These are phyloP conservation scores for Lasiodiplodia hormozganensis DNA, from an alignment of 2,329 filamentous ascomycete genomes.

Conservation along the genomic window DNA sequence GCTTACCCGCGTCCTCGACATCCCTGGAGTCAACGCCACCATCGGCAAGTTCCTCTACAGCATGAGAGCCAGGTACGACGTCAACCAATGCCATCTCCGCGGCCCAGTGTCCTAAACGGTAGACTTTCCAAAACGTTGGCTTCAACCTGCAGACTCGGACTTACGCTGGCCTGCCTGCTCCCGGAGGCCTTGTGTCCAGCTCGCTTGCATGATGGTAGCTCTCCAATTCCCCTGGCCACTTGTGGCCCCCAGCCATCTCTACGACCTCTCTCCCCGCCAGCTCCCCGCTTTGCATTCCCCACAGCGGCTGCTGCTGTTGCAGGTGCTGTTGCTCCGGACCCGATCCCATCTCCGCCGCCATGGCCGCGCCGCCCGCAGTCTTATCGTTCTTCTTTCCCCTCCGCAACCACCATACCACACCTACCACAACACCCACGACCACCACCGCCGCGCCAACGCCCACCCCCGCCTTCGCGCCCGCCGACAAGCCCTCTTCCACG, in stretches of 20 bases:
- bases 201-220: background rate
- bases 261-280: background rate
- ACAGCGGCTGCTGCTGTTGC: background rate
- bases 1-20: background rate
- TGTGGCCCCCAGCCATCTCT: background rate
- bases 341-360: background rate
- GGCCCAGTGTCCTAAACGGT: background rate
- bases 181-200: background rate
- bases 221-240: background rate
- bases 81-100: background rate
- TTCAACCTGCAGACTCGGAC: background rate
- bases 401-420: background rate
- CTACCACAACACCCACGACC: background rate
- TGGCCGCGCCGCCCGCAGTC: background rate
- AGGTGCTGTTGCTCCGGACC: background rate
- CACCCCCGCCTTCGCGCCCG: background rate
- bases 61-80: background rate
- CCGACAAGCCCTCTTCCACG: background rate
- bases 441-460: background rate
- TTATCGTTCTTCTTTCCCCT: background rate
- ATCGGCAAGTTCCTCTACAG: constrained; percentile 3
- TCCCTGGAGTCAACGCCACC: background rate
- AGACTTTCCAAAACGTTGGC: background rate
- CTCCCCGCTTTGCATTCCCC: background rate
- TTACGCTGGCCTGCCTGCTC: background rate